These are phyloP conservation scores for Carex parvula DNA, from an alignment of 176 grass and related monocot genomes.

Conservation along the genomic window DNA sequence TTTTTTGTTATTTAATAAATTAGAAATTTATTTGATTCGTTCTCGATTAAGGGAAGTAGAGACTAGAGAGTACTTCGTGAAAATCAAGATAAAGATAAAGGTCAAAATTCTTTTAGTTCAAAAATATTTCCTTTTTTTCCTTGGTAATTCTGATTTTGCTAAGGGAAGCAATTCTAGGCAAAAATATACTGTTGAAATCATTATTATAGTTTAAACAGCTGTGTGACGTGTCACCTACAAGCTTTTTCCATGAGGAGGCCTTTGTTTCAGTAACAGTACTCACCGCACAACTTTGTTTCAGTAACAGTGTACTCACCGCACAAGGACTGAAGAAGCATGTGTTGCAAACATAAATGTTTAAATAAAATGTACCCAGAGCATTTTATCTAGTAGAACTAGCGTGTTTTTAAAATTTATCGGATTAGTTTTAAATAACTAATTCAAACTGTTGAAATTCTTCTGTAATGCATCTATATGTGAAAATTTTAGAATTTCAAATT, in stretches of 20 bases:
- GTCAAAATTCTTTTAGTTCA: too few species aligned
- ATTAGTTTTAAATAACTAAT: rapidly evolving
- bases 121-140: not conserved
- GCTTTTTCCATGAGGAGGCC: not conserved
- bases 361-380: not conserved
- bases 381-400: too few species aligned
- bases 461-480: too few species aligned
- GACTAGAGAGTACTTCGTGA: too few species aligned
- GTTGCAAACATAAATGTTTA: not conserved
- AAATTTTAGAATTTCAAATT: too few species aligned
- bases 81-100: too few species aligned
- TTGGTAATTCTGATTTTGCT: not conserved
- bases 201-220: not conserved
- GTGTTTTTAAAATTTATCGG: too few species aligned
- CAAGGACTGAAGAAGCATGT: not conserved
- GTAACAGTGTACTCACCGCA: not conserved
- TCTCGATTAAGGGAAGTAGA: too few species aligned
- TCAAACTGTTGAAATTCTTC: too few species aligned
- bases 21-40: not conserved
- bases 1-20: not conserved
- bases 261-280: too few species aligned
- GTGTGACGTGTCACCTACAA: not conserved
- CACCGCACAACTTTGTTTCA: too few species aligned
- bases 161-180: not conserved
- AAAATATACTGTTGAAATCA: not conserved